phyloP scores from a whole-genome alignment of 2,329 filamentous ascomycete species.

The Colletotrichum tofieldiae region DNA sequence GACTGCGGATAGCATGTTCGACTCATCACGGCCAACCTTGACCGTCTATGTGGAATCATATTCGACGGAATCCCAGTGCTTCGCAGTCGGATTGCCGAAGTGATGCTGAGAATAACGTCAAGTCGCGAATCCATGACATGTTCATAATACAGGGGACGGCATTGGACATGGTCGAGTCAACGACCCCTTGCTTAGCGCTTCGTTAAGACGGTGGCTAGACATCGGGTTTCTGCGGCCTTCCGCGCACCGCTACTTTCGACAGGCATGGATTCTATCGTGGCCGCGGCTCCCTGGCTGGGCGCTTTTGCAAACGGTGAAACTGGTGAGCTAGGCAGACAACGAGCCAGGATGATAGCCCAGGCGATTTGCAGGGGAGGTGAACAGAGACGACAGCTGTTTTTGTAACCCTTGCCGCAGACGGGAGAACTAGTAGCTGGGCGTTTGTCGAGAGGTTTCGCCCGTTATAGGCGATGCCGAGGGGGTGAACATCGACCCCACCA shows the following conservation, averaged over 20 bases:
- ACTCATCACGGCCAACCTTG: background rate
- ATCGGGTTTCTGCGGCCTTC: slow-evolving; percentile 56
- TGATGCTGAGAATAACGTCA: slow-evolving; percentile 23
- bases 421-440: slow-evolving; percentile 24
- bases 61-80: background rate
- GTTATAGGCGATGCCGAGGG: slow-evolving; percentile 3
- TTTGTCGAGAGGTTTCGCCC: slow-evolving; percentile 28
- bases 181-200: slow-evolving; percentile 48
- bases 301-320: slow-evolving; percentile 32
- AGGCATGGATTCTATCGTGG: slow-evolving; percentile 13
- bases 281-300: slow-evolving; percentile 14
- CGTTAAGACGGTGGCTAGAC: slow-evolving; percentile 48
- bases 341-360: background rate
- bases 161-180: slow-evolving; percentile 55
- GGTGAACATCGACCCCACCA: slow-evolving; percentile 26
- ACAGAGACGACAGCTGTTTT: slow-evolving; percentile 5
- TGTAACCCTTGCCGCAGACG: slow-evolving; percentile 19
- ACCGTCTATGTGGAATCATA: slow-evolving; percentile 22
- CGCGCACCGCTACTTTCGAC: slow-evolving; percentile 46
- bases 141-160: slow-evolving; percentile 17
- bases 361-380: background rate
- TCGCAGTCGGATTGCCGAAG: slow-evolving; percentile 10
- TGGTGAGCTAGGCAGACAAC: slow-evolving; percentile 8
- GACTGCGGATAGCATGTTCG: background rate
- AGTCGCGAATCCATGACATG: slow-evolving; percentile 9